Evolutionary conservation across 2,329 filamentous ascomycete species (phyloP).

Genomic region (Keithomyces neogunnii): DNA sequence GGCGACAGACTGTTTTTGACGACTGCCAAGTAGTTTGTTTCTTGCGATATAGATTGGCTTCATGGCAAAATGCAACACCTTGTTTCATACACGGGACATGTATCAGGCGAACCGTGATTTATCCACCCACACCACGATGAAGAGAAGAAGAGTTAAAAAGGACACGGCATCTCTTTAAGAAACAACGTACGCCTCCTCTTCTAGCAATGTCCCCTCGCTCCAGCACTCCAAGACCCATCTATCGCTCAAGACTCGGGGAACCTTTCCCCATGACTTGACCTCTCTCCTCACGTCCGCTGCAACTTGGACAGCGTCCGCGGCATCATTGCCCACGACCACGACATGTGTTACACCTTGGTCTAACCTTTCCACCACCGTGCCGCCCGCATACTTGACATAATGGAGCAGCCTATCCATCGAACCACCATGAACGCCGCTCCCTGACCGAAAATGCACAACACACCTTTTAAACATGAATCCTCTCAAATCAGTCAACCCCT

Average conservation of each 20-base stretch:
- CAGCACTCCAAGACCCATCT: slow-evolving; percentile 77
- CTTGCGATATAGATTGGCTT: background rate
- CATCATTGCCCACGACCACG: slow-evolving; percentile 39
- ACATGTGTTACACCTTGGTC: slow-evolving; percentile 61
- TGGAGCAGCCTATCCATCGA: slow-evolving; percentile 39
- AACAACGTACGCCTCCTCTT: slow-evolving; percentile 58
- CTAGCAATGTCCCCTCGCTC: slow-evolving; percentile 66
- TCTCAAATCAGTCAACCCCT: slow-evolving; percentile 40
- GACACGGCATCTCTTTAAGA: slow-evolving; percentile 5
- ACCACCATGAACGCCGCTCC: slow-evolving; percentile 20
- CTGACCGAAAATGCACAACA: slow-evolving; percentile 30
- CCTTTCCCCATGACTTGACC: slow-evolving; percentile 34
- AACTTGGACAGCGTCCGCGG: slow-evolving; percentile 25
- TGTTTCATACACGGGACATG: background rate
- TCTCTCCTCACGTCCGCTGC: slow-evolving; percentile 32
- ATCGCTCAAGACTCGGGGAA: slow-evolving; percentile 61
- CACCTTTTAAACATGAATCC: slow-evolving; percentile 45
- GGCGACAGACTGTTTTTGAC: slow-evolving; percentile 87
- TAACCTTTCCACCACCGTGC: slow-evolving; percentile 41
- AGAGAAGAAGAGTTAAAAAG: too few relatives aligned
- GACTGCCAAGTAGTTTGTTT: slow-evolving; percentile 15
- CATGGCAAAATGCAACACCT: too few relatives aligned
- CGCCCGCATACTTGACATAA: slow-evolving; percentile 62
- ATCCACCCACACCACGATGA: too few relatives aligned
- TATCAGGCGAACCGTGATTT: background rate